Percentiles rank a stretch among this genome's conserved stretches.
Conservation (phyloP, 2,329 filamentous ascomycete genomes). For the Triangularia setosa region DNA sequence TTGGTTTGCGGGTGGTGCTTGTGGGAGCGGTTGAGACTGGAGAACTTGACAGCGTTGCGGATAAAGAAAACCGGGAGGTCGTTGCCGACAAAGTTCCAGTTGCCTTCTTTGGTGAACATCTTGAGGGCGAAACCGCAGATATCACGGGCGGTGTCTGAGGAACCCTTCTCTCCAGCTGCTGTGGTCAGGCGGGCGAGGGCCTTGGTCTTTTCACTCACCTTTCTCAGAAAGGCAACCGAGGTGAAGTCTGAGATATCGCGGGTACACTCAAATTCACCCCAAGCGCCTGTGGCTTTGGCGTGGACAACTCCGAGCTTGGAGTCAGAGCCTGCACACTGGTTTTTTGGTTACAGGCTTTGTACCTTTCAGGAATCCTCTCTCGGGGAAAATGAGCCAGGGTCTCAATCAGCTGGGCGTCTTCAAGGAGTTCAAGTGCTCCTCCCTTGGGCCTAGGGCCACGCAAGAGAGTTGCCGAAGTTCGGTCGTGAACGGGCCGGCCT, state of each 20-base stretch:
- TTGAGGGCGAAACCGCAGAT: constrained; percentile 61
- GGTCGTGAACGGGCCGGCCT: background rate
- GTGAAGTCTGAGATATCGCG: constrained; percentile 55
- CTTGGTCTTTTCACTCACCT: constrained; percentile 51
- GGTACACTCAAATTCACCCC: constrained; percentile 58
- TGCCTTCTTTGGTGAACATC: constrained; percentile 64
- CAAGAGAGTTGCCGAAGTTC: background rate
- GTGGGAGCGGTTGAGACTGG: constrained; percentile 42
- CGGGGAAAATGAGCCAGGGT: constrained; percentile 59
- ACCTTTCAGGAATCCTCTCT: constrained; percentile 57
- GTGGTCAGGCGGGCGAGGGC: constrained; percentile 55
- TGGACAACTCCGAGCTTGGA: constrained; percentile 27
- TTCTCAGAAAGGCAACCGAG: constrained; percentile 49
- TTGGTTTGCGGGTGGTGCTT: constrained; percentile 43
- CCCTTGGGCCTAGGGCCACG: background rate
- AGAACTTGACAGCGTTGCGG: constrained; percentile 46
- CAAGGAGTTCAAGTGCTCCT: constrained; percentile 37
- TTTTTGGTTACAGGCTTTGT: too few species aligned
- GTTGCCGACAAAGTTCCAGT: constrained; percentile 49
- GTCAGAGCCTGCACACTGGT: background rate
- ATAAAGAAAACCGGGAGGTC: constrained; percentile 14
- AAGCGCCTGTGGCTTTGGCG: constrained; percentile 40
- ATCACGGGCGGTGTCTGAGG: constrained; percentile 56
- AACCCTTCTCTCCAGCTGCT: constrained; percentile 24
- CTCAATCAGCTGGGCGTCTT: constrained; percentile 60